phyloP scores from a whole-genome alignment of 352 stramenopile species.

The Phytophthora vignae region DNA sequence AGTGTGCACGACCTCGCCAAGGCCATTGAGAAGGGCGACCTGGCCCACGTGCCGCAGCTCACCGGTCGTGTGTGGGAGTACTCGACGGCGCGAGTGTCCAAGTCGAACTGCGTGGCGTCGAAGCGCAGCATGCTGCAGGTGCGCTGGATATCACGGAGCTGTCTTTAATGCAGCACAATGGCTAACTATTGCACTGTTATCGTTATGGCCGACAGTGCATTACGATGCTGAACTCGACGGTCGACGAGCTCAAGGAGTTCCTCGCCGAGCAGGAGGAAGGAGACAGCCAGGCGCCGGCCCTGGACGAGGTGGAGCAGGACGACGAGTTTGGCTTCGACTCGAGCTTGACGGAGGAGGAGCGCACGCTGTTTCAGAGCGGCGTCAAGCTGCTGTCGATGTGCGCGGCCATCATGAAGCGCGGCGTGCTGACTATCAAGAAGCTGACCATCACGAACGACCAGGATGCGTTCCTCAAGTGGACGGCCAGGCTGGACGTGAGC shows the following conservation, averaged over 20 bases:
- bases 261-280: conserved; percentile 59
- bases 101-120: conserved; percentile 88
- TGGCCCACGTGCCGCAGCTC: conserved; percentile 69
- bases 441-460: conserved; percentile 65
- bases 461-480: conserved; percentile 75
- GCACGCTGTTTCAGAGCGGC: conserved; percentile 66
- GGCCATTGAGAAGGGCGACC: conserved; percentile 54
- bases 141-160: not conserved
- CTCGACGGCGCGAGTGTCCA: conserved; percentile 71
- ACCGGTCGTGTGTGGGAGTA: conserved; percentile 88
- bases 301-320: conserved; percentile 69
- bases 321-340: conserved; percentile 85
- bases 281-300: conserved; percentile 20
- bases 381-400: conserved; percentile 81
- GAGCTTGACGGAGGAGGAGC: conserved; percentile 72
- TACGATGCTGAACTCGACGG: conserved; percentile 82
- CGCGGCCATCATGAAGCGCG: conserved; percentile 79
- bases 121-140: conserved; percentile 90
- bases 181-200: conserved; percentile 1
- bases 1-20: conserved; percentile 67
- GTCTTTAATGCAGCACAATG: not conserved
- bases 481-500: conserved; percentile 63
- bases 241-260: conserved; percentile 84
- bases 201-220: conserved; percentile 55
- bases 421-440: conserved; percentile 84